A percentile compares a stretch with the other conserved stretches of the same genome.
Evolutionary conservation across 1,284 basidiomycete genomes (phyloP).

Genomic region (Microbotryum intermedium): DNA sequence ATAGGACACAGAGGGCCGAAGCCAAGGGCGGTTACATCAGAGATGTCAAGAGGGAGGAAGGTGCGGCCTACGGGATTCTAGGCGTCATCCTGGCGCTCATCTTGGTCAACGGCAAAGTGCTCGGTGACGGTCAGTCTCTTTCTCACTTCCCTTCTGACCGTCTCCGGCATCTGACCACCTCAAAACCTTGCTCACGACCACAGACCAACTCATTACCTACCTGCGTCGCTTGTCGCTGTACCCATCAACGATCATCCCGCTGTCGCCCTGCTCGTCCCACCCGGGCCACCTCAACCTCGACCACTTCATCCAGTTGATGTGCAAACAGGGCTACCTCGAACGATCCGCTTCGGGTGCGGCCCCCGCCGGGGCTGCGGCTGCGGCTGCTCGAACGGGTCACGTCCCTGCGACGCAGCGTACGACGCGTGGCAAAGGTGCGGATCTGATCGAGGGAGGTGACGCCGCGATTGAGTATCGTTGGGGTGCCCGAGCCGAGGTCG

Average conservation of each 20-base stretch:
- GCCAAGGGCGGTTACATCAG: slow-evolving; percentile 8
- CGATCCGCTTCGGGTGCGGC: slow-evolving; percentile 6
- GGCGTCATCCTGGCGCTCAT: slow-evolving; percentile 37
- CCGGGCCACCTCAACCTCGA: slow-evolving; percentile 11
- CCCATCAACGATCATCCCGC: slow-evolving; percentile 8
- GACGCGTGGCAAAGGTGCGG: slow-evolving; percentile 1
- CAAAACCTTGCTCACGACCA: neutral
- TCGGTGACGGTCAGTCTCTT: slow-evolving; percentile 34
- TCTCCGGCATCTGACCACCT: neutral
- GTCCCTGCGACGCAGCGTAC: neutral
- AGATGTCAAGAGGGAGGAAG: slow-evolving; percentile 26
- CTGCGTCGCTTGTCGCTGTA: slow-evolving; percentile 14
- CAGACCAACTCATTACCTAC: slow-evolving; percentile 28
- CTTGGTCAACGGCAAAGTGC: slow-evolving; percentile 36
- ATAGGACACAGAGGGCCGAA: neutral
- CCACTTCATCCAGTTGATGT: slow-evolving; percentile 5
- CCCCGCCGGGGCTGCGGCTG: neutral
- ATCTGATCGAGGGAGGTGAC: slow-evolving; percentile 22
- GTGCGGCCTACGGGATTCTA: slow-evolving; percentile 31
- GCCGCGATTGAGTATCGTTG: slow-evolving; percentile 37
- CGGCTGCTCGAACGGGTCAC: neutral
- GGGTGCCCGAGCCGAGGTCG: slow-evolving; percentile 37
- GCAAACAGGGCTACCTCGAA: slow-evolving; percentile 37
- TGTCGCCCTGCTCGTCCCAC: slow-evolving; percentile 9
- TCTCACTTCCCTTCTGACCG: no score